Evolutionary conservation across 1,284 basidiomycete genomes (phyloP), one percentile per base, ranked within the genome.

Genomic region (Tilletia horrida): DNA sequence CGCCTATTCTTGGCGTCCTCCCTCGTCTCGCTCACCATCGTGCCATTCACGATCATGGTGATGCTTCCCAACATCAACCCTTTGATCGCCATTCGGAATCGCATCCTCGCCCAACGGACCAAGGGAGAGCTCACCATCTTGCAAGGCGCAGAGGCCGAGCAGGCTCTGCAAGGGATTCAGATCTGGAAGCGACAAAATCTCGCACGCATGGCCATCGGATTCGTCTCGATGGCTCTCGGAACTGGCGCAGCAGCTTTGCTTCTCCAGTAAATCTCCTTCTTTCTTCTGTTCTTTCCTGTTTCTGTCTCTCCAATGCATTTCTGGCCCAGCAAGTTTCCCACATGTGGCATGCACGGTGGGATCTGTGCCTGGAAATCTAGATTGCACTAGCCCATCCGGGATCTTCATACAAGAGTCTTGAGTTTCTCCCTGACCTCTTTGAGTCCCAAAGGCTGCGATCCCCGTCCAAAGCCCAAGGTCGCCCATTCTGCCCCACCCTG

Each of bases 401-500:
- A 21, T 27, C 50, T 55, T 25, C 25, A 55, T 25, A 55, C n/a
- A 14, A 55, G 4, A 8, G 50, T 16, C 23, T 27, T 21, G 21
- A 59, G 55, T 1, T 29, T 25, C 35, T 59, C 55, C 13, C 55
- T 4, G 4, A 59, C 55, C 29, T 59, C 55, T 14, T 59, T 59
- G 27, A 59, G 13, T 2, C 55, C 55, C 27, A 59, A 29, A 9
- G 55, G 29, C 55, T 59, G 55, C 14, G 27, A 16, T 11, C 23
- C 52, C 27, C 55, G 11, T n/a, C 55, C 55, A 35, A 35, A 59
- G 8, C 23, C 55, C 11, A 59, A 29, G 6, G 55, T 59, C 23
- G 55, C 55, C 55, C 55, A 59, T 29, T 59, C 55, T 27, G 55
- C 55, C 27, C 55, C 55, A n/a, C 55, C 55, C n/a, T 59, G 55